Base-by-base conservation (phyloP, 2,329 filamentous ascomycete species). In the Paracamarosporium sp. region DNA sequence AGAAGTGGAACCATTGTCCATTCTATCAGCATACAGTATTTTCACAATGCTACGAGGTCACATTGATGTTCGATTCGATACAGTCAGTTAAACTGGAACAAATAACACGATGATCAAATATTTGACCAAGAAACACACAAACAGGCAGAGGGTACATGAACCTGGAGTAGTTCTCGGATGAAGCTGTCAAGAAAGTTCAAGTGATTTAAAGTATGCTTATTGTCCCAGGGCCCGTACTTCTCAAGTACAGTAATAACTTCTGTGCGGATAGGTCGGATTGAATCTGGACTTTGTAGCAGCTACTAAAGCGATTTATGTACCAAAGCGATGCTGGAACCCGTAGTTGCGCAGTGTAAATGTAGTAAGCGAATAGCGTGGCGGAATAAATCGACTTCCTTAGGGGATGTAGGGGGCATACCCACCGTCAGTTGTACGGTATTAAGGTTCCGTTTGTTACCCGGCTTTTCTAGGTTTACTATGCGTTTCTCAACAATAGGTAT, bases 201-300 rank as follows among this genome's bases (percentile, higher is more conserved):
- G 27, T 58, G 50, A 27, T 54, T 54, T 30, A 58, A 20, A 9
- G 56, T 55, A 36, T 57, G 55, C 45, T 55, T 58, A 30, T 46
- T 55, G n/a, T 54, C 51, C 56, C 50, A 54, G 3, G 44, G 24
- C 24, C 51, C 52, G 40, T 41, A 52, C 22, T 43, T 47, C 2
- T 40, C 33, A 27, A 59, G 30, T 13, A 55, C 52, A 27, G 45
- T 40, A 13, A 41, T 41, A 13, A 59, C 55, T 24, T 55, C 56
- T 4, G 36, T 24, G 3, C 56, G 38, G 8, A 59, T 55, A 13
- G 45, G 51, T 3, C 35, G 46, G 8, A 59, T 40, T n/a, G 8
- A 17, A 22, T 59, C 56, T 6, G 50, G 56, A 15, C 22, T 51
- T 12, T 41, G 28, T 7, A 59, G 46, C 15, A 59, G 17, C n/a